Evolutionary conservation across 495 filamentous ascomycete genomes (phyloP).

Genomic region (Aspergillus ostianus): DNA sequence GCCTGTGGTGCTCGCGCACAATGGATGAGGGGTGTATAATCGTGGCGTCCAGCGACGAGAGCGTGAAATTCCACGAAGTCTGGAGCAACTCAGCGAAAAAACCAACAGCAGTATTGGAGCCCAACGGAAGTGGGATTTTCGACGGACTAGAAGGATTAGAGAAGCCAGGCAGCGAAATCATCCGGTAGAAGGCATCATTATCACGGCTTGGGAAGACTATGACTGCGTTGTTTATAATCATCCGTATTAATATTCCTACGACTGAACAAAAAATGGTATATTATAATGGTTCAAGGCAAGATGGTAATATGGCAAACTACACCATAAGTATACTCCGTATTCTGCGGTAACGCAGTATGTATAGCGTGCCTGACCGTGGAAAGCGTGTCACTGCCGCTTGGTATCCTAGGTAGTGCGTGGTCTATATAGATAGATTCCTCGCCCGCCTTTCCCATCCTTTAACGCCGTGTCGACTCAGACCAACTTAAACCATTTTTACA

Average conservation of each 20-base stretch:
- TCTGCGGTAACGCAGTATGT: too few species aligned
- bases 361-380: too few species aligned
- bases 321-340: too few species aligned
- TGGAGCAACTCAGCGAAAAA: constrained; percentile 68
- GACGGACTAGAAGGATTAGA: constrained; percentile 84
- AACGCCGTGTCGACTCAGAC: too few species aligned
- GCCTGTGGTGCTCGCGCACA: constrained; percentile 55
- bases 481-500: neutral
- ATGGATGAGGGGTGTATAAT: constrained; percentile 89
- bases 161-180: constrained; percentile 58
- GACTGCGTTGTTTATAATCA: neutral
- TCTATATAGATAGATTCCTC: too few species aligned
- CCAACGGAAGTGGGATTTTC: constrained; percentile 85
- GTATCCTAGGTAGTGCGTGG: too few species aligned
- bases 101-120: constrained; percentile 56
- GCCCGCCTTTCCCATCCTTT: constrained; percentile 2
- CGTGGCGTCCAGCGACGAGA: constrained; percentile 89
- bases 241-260: neutral
- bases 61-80: constrained; percentile 94
- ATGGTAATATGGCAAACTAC: too few species aligned
- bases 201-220: neutral
- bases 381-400: too few species aligned
- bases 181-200: constrained; percentile 26
- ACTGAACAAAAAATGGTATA: neutral
- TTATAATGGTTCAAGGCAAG: too few species aligned